phyloP scores from a whole-genome alignment of 768 basidiomycete species.

The Hemileccinum rubropunctum region DNA sequence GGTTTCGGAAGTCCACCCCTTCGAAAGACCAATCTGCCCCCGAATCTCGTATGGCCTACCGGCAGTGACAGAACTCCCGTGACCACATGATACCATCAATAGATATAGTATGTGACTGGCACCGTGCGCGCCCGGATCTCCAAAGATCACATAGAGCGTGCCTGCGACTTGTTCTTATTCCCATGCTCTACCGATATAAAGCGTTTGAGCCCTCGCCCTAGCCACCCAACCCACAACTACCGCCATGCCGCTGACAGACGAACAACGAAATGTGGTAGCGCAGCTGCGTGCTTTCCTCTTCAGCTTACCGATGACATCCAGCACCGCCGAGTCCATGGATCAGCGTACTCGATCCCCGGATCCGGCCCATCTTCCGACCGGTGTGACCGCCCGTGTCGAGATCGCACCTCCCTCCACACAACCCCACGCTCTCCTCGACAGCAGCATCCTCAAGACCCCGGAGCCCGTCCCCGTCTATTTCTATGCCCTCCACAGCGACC shows the following conservation, averaged over 20 bases:
- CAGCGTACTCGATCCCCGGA: constrained; percentile 6
- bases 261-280: constrained; percentile 8
- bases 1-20: no score
- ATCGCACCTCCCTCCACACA: constrained; percentile 14
- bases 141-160: no score
- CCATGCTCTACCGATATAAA: no score
- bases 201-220: no score
- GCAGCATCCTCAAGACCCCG: constrained; percentile 4
- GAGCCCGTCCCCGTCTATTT: constrained; percentile 23
- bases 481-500: constrained; percentile 2
- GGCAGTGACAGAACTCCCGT: no score
- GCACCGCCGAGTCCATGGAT: constrained; percentile 9
- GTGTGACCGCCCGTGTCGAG: constrained; percentile 10
- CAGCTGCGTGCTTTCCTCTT: background rate
- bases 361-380: constrained; percentile 1
- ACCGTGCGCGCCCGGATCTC: no score
- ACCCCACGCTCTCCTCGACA: constrained; percentile 1
- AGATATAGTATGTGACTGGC: no score
- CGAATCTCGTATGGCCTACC: no score
- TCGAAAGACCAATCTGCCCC: no score
- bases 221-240: no score
- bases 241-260: constrained; percentile 12
- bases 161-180: no score
- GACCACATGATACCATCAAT: no score
- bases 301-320: background rate